Percentiles rank a stretch among this genome's conserved stretches.
phyloP scores from a whole-genome alignment of 164 flowering plant genomes.

The Umbellularia californica region DNA sequence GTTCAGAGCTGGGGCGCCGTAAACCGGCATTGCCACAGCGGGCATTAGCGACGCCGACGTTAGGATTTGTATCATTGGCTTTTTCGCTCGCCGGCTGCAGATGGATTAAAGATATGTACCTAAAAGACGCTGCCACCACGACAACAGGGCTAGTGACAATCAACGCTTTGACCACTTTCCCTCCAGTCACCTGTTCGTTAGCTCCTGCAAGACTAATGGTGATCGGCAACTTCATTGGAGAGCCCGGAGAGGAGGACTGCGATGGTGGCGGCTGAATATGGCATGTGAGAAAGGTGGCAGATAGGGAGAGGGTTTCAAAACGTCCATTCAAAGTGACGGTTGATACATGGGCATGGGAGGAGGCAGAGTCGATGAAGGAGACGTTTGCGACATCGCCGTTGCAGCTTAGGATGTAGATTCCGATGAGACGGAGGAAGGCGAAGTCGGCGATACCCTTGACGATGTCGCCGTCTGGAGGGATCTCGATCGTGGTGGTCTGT shows the following conservation, averaged over 20 bases:
- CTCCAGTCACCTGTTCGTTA: conserved; percentile 46
- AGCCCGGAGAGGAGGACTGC: not conserved
- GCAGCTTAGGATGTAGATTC: conserved; percentile 37
- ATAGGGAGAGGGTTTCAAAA: conserved; percentile 41
- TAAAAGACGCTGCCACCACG: conserved; percentile 29
- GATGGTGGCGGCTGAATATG: not conserved
- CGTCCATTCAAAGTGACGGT: conserved; percentile 48
- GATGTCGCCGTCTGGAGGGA: conserved; percentile 37
- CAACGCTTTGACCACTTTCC: conserved; percentile 30
- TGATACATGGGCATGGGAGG: conserved; percentile 20
- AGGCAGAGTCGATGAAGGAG: conserved; percentile 40
- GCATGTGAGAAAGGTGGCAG: conserved; percentile 29
- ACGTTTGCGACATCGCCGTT: conserved; percentile 49
- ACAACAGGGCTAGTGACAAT: conserved; percentile 26
- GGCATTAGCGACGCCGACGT: conserved; percentile 3
- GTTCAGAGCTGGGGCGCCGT: conserved; percentile 8
- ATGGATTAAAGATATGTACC: conserved; percentile 18
- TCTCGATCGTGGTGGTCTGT: conserved; percentile 36
- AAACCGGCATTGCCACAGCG: conserved; percentile 3
- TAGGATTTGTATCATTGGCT: not conserved
- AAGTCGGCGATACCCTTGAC: conserved; percentile 33
- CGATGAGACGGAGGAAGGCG: conserved; percentile 26
- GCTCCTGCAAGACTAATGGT: conserved; percentile 33
- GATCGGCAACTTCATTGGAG: conserved; percentile 15
- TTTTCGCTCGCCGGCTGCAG: conserved; percentile 18